Base-by-base conservation (phyloP, 805 yeast species). In the Wickerhamomyces canadensis region DNA sequence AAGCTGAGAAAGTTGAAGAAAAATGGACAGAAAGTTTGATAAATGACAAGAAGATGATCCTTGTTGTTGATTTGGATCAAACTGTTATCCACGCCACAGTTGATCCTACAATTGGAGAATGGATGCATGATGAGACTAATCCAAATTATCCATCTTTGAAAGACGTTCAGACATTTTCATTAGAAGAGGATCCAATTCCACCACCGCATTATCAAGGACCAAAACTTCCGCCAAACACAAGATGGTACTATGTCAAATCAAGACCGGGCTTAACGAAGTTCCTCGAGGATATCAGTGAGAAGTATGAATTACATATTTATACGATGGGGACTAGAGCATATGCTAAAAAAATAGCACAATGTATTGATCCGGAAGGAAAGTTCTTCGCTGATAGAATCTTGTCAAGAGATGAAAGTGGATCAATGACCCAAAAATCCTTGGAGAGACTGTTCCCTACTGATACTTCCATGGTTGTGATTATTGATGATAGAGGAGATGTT, bases 261-360 rank as follows among this genome's bases (percentile, higher is more conserved):
- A 72, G 98, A 45, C 98, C 98, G 0, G 96, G 96, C 0, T 66
- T 93, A 27, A 62, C 70, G 34, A 80, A 78, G 35, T 93, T 93
- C 56, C 69, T 93, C 36, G 74, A 72, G 35, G 67, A 68, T 33
- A 73, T 86, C 34, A 65, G 81, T 6, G 61, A 79, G 33, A 62
- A 73, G 32, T 93, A 83, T 57, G 98, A 93, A 61, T 65, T 93
- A 68, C 98, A 93, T 55, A 85, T 93, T 27, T 93, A 93, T 59
- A 93, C 98, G 5, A 93, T 93, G 98, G 98, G 98, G 8, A 93
- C 98, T 5, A 68, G 96, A 47, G 80, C 91, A 21, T 93, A 93
- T 60, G 98, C 98, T 0, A 70, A 78, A 34, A 84, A 87, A 19
- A 85, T 93, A 45, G 94, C 98, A 23, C 77, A 78, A 40, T 81